phyloP scores from a whole-genome alignment of 176 grass and related monocot genomes.

The Elymus sibiricus region DNA sequence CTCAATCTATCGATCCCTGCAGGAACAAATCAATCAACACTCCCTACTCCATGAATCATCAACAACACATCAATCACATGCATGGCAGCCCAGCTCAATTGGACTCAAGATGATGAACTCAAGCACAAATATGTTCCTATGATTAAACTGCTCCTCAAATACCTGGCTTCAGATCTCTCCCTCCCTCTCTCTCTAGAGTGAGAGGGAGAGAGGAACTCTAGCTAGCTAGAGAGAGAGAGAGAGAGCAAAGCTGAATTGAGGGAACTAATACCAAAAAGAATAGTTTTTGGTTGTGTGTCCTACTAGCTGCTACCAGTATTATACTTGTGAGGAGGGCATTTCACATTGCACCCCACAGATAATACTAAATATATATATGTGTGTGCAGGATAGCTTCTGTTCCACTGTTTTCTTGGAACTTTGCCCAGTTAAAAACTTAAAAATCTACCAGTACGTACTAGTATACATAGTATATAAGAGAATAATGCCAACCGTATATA shows the following conservation, averaged over 20 bases:
- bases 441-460: no score
- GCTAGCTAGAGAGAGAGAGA: background rate
- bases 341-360: conserved; percentile 16
- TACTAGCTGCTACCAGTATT: background rate
- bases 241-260: background rate
- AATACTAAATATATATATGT: background rate
- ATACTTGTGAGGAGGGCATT: background rate
- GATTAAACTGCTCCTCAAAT: background rate
- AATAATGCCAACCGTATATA: background rate
- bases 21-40: background rate
- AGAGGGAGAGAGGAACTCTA: background rate
- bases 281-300: background rate
- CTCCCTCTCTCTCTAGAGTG: background rate
- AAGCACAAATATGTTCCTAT: background rate
- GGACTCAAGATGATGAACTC: background rate
- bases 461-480: no score
- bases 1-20: background rate
- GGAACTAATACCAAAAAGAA: background rate
- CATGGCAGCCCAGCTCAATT: background rate
- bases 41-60: background rate
- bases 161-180: background rate
- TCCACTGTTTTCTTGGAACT: background rate
- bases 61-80: background rate
- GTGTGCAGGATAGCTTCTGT: background rate
- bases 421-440: background rate